Conservation (phyloP, 306 rosid species). For the Cucurbita maxima region DNA sequence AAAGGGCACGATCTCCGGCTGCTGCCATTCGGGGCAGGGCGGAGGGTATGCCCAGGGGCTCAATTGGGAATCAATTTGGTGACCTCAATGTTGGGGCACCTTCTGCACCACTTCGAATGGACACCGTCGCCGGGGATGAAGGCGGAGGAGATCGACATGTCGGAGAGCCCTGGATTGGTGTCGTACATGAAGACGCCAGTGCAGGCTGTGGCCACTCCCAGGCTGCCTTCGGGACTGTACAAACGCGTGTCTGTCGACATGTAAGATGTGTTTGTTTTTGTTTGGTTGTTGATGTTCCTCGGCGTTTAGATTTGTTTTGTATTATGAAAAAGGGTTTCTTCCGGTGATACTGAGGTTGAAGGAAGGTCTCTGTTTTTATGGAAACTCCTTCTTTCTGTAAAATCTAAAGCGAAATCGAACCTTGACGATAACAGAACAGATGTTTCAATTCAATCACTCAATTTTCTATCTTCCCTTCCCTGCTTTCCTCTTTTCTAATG, state of each 20-base stretch:
- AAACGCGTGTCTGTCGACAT: conserved; percentile 41
- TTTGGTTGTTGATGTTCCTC: not conserved
- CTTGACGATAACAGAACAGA: not conserved
- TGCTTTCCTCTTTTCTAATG: not conserved
- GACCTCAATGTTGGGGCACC: conserved; percentile 70
- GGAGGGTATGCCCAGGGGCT: conserved; percentile 77
- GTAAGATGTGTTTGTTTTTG: conserved; percentile 3
- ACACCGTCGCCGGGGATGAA: conserved; percentile 27
- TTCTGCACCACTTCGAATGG: conserved; percentile 76
- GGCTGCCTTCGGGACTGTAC: conserved; percentile 53
- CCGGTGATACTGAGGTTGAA: not conserved
- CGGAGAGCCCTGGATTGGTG: conserved; percentile 66
- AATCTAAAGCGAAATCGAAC: not conserved
- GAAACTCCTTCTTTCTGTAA: not conserved
- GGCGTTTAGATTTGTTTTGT: not conserved
- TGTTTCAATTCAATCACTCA: not conserved
- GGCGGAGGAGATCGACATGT: conserved; percentile 59
- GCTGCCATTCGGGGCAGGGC: conserved; percentile 75
- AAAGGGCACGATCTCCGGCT: conserved; percentile 75
- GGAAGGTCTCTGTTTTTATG: not conserved
- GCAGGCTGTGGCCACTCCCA: conserved; percentile 49
- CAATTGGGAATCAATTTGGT: conserved; percentile 75
- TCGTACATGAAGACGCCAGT: conserved; percentile 72
- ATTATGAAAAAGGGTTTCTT: not conserved
- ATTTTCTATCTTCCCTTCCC: not conserved